phyloP scores from a whole-genome alignment of 805 yeast species.

The Ogataea ganodermae region DNA sequence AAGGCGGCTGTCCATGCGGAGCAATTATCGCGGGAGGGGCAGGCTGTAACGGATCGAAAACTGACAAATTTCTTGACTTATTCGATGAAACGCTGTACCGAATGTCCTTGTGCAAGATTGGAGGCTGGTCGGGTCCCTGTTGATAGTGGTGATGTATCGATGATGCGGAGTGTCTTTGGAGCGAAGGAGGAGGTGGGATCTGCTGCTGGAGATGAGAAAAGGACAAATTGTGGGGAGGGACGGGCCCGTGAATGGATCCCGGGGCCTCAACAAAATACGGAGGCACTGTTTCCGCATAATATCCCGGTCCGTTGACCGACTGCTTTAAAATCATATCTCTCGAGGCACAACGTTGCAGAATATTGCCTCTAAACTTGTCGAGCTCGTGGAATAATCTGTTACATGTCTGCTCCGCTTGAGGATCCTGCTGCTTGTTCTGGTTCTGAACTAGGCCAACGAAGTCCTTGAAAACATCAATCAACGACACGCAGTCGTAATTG shows the following conservation, averaged over 20 bases:
- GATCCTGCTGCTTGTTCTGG: slow-evolving; percentile 15
- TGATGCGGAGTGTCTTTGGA: slow-evolving; percentile 32
- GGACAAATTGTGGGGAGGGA: slow-evolving; percentile 15
- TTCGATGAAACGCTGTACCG: slow-evolving; percentile 33
- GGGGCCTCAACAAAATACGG: slow-evolving; percentile 14
- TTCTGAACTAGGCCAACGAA: slow-evolving; percentile 14
- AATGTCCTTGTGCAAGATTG: slow-evolving; percentile 34
- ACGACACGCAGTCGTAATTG: slow-evolving; percentile 53
- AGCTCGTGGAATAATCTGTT: slow-evolving; percentile 23
- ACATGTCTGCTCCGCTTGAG: slow-evolving; percentile 9
- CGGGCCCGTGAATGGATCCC: slow-evolving; percentile 10
- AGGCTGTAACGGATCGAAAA: slow-evolving; percentile 39
- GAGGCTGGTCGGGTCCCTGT: slow-evolving; percentile 25
- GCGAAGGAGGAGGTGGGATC: slow-evolving; percentile 24
- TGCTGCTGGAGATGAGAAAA: slow-evolving; percentile 21
- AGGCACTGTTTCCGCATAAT: slow-evolving; percentile 17
- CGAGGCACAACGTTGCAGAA: slow-evolving; percentile 34
- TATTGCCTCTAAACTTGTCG: slow-evolving; percentile 30
- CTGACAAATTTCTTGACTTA: slow-evolving; percentile 42
- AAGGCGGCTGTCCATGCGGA: slow-evolving; percentile 9
- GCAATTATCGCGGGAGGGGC: slow-evolving; percentile 14
- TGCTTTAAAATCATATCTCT: slow-evolving; percentile 34
- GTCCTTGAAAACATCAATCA: slow-evolving; percentile 45
- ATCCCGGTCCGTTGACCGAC: slow-evolving; percentile 23
- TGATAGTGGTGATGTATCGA: slow-evolving; percentile 33